Percentiles rank a stretch among this genome's conserved stretches.
Evolutionary conservation across 495 filamentous ascomycete species (phyloP).

Genomic region (Patellaria atrata): DNA sequence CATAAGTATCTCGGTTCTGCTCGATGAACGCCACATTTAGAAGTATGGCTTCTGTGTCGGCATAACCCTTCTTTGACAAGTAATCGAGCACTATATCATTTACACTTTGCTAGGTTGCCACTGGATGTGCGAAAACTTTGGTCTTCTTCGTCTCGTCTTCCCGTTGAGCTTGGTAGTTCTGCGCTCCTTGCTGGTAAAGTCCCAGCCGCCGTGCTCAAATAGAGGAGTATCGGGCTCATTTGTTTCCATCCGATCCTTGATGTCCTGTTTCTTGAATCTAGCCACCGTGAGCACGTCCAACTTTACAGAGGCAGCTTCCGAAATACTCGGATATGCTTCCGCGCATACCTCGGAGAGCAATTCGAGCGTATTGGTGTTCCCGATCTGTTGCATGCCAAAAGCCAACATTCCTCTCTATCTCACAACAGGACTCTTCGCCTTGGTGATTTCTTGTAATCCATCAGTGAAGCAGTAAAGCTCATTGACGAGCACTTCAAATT

Average conservation of each 20-base stretch:
- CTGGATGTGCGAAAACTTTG: no score
- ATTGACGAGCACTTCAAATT: slow-evolving; percentile 1
- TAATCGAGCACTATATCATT: no score
- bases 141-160: no score
- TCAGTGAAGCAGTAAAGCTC: slow-evolving; percentile 1
- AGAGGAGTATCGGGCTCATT: neutral
- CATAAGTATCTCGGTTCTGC: no score
- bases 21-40: no score
- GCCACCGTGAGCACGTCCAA: slow-evolving; percentile 2
- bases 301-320: slow-evolving; percentile 5
- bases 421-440: slow-evolving; percentile 1
- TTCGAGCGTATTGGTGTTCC: slow-evolving; percentile 1
- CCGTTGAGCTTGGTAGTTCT: no score
- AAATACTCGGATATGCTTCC: slow-evolving; percentile 4
- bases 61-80: no score
- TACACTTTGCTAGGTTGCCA: no score
- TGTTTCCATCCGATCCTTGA: slow-evolving; percentile 1
- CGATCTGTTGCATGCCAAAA: slow-evolving; percentile 6
- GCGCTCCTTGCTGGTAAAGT: no score
- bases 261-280: slow-evolving; percentile 1
- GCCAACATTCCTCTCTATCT: slow-evolving; percentile 2
- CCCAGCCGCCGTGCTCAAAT: no score
- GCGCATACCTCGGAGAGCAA: slow-evolving; percentile 1
- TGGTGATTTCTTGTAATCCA: slow-evolving; percentile 2
- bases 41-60: no score